Base-by-base conservation (phyloP, 352 stramenopile genomes). In the Globisporangium spinosum region DNA sequence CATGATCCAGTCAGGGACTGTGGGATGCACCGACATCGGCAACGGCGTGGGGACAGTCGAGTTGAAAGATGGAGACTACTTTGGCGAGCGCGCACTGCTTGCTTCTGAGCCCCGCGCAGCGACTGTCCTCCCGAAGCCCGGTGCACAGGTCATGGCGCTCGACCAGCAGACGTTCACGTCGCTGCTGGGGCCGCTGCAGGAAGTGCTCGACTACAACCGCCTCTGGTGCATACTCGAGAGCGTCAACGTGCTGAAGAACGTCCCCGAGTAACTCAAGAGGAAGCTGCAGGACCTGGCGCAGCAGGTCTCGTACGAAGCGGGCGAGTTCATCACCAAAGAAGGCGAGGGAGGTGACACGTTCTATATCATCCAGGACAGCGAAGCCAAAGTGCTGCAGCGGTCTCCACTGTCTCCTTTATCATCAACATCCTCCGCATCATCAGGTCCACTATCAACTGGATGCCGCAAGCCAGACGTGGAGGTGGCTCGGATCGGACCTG, bases 91-190 rank as follows among this genome's bases (percentile, higher is more conserved):
- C 35, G 91, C 94, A 3, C 74, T 98, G 6, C 65, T 98, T 17
- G 91, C 81, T 7, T 71, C 89, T 29, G 91, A 98, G 70, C 89
- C 91, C 43, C 84, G 89, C 20, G 85, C 89, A 7, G 93, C 92
- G 5, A 98, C 94, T 9, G 90, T 98, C 35, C 82, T 90, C 17
- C 90, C 91, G 0, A 75, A 80, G 34, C 83, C 72, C 2, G 71
- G 85, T 40, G 81, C 82, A 2, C 72, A 71, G 0, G 59, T 86
- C 15, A 79, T 89, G 63, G 89, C 82, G 17, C 77, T 99, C 27
- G 90, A 96, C 61, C 86, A 94, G 62, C 80, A 97, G 62, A 96
- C 95, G 8, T 98, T 99, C 74, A 82, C 91, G 45, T 82, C 83
- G 23, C 82, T 98, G 53, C 71, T 99, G 32, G 95, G 95, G 22